A percentile compares a stretch with the other conserved stretches of the same genome.
phyloP scores from a whole-genome alignment of 2,329 filamentous ascomycete genomes.

The Botrytis pseudocinerea region DNA sequence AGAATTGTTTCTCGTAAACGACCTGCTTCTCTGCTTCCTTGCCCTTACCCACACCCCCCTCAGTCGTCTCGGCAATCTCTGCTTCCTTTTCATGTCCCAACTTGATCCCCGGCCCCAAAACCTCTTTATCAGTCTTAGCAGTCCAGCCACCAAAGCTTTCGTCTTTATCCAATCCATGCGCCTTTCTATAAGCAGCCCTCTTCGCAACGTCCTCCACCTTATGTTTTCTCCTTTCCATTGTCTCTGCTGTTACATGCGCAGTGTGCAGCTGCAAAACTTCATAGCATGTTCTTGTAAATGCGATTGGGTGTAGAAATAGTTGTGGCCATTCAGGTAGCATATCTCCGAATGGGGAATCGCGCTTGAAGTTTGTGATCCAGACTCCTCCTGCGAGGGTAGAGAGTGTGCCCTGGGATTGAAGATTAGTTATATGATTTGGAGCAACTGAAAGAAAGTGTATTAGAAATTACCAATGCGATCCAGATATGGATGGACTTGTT shows the following conservation, averaged over 20 bases:
- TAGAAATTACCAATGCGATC: constrained; percentile 72
- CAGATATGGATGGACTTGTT: constrained; percentile 74
- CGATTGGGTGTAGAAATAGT: constrained; percentile 68
- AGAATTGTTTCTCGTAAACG: constrained; percentile 47
- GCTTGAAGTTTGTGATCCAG: constrained; percentile 75
- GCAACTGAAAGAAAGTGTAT: neutral
- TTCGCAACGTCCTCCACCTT: constrained; percentile 86
- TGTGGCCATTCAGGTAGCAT: constrained; percentile 72
- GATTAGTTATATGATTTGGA: constrained; percentile 9
- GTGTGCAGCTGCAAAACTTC: constrained; percentile 77
- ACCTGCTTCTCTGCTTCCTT: constrained; percentile 42
- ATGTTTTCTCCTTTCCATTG: constrained; percentile 69
- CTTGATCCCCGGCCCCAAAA: constrained; percentile 40
- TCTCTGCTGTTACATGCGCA: constrained; percentile 66
- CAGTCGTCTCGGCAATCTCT: constrained; percentile 14
- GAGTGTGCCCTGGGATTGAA: constrained; percentile 32
- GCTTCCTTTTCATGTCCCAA: constrained; percentile 29
- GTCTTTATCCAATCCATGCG: constrained; percentile 74
- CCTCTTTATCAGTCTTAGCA: constrained; percentile 42
- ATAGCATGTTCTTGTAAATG: constrained; percentile 63
- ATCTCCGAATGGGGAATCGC: constrained; percentile 75
- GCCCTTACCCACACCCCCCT: neutral
- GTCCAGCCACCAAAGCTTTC: constrained; percentile 55
- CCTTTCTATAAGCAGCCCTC: constrained; percentile 79
- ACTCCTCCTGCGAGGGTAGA: constrained; percentile 66